A percentile compares a stretch with the other conserved stretches of the same genome.
Conservation (phyloP, 2,329 filamentous ascomycete genomes). For the Aspergillus clavatus region DNA sequence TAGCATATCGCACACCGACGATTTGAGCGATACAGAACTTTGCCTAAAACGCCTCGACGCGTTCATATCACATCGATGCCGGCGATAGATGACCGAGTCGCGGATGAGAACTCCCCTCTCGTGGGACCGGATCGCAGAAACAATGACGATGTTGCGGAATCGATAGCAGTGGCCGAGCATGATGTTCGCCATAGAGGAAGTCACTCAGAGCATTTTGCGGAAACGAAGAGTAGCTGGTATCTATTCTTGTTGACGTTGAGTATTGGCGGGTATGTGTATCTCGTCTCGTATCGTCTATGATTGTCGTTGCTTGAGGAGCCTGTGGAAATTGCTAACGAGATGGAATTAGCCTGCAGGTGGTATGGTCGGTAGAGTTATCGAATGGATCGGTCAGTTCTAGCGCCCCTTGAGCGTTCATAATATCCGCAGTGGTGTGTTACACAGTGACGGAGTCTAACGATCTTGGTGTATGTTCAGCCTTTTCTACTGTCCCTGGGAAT, state of each 20-base stretch:
- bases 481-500: conserved; percentile 75
- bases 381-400: conserved; percentile 66
- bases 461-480: conserved; percentile 42
- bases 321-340: conserved; percentile 2
- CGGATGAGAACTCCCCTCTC: conserved; percentile 27
- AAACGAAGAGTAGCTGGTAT: conserved; percentile 73
- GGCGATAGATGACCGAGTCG: conserved; percentile 13
- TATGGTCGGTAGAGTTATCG: conserved; percentile 92
- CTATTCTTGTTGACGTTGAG: conserved; percentile 79
- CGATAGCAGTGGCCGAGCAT: conserved; percentile 12
- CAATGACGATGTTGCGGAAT: conserved; percentile 17
- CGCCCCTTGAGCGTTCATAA: too few species aligned
- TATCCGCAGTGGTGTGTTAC: background rate
- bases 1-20: too few species aligned
- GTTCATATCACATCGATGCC: conserved; percentile 8
- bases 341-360: conserved; percentile 69
- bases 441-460: conserved; percentile 1
- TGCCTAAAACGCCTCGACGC: background rate
- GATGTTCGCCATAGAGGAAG: conserved; percentile 31
- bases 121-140: conserved; percentile 20
- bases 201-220: conserved; percentile 48
- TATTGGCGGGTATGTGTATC: conserved; percentile 60
- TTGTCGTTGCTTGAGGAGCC: background rate
- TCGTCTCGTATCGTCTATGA: background rate
- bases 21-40: background rate